Evolutionary conservation across 495 filamentous ascomycete genomes (phyloP), one percentile per base, ranked within the genome.

Genomic region (Darksidea phi): DNA sequence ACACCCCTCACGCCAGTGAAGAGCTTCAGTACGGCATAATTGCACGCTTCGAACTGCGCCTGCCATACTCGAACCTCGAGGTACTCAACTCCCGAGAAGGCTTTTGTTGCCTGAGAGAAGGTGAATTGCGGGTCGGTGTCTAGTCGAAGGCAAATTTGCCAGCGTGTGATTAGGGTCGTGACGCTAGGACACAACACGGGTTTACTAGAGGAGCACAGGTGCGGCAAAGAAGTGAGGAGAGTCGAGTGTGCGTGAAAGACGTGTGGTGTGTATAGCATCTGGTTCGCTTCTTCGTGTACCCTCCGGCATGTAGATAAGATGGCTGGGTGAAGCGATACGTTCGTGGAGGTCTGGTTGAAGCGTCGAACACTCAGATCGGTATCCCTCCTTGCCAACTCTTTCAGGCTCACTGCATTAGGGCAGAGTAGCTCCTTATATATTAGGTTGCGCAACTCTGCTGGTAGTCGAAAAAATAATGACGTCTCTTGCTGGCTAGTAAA

Each of bases 1-100:
- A 84, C 79, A 0, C 79, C 81, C 26, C 81, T 67, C 1, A 85
- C 76, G 7, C 72, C 76, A 64, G 79, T 78, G 61, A 84, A 83
- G 53, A 74, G 64, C 34, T 67, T 68, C 57, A 84, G 70, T 15
- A 64, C 70, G 47, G 72, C 72, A 12, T 28, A 45, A 26, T 75
- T 75, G 28, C 63, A 67, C 26, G 73, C 73, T 28, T 72, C 72
- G 63, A 76, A 81, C 63, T 72, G 70, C 7, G 75, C 66, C 67
- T 79, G 78, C 63, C 74, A 78, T 0, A 77, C 70, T 53, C 79
- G 72, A 49, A 84, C 57, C 15, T 74, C 71, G 6, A 84, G 66
- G 62, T 76, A 75, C 54, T 78, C 75, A 38, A 70, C 70, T 18
- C 73, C 73, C 6, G 64, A 70, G 61, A 84, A 79, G 13, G 76